Percentiles rank a stretch among this genome's conserved stretches.
phyloP scores from a whole-genome alignment of 164 flowering plant genomes.

The Sedum album region DNA sequence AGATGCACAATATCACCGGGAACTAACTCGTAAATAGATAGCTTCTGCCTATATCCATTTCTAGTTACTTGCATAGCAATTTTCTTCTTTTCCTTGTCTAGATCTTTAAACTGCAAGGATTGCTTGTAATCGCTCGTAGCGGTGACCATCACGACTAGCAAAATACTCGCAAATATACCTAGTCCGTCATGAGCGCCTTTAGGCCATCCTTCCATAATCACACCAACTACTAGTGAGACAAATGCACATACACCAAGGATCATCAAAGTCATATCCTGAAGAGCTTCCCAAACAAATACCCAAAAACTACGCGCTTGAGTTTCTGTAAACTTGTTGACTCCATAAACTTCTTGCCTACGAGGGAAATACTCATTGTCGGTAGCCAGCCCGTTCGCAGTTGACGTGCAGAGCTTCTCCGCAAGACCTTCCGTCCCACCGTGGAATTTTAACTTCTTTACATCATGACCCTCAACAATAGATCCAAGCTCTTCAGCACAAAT shows the following conservation, averaged over 20 bases:
- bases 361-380: conserved; percentile 23
- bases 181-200: conserved; percentile 80
- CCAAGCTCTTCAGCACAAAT: conserved; percentile 67
- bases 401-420: conserved; percentile 56
- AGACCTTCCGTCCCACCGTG: conserved; percentile 57
- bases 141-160: conserved; percentile 72
- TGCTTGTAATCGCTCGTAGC: conserved; percentile 80
- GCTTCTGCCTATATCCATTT: conserved; percentile 57
- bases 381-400: conserved; percentile 36
- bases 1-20: conserved; percentile 83
- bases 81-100: conserved; percentile 86
- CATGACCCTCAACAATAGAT: conserved; percentile 67
- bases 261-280: conserved; percentile 83
- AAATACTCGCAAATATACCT: conserved; percentile 69
- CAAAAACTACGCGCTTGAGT: conserved; percentile 37
- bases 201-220: conserved; percentile 77
- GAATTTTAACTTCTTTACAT: conserved; percentile 49
- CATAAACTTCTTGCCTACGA: conserved; percentile 45
- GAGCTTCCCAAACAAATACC: conserved; percentile 84
- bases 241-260: conserved; percentile 68
- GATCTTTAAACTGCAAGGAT: conserved; percentile 72
- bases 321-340: conserved; percentile 63
- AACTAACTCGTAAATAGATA: conserved; percentile 61
- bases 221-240: conserved; percentile 67
- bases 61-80: conserved; percentile 62